phyloP scores from a whole-genome alignment of 2,329 filamentous ascomycete genomes.

The Colletotrichum spaethianum region DNA sequence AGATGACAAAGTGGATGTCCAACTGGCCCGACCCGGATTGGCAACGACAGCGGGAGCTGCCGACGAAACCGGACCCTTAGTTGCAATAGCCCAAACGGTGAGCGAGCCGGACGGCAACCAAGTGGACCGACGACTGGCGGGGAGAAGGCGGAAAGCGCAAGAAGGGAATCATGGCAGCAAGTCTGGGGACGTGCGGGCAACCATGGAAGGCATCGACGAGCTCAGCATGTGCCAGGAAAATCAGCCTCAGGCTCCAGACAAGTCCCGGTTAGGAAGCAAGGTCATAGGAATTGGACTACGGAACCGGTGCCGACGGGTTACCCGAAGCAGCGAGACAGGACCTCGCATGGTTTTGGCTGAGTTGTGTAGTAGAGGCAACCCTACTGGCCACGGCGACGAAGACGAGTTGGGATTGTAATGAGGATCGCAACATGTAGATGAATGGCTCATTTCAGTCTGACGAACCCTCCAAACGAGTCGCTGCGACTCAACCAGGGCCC shows the following conservation, averaged over 20 bases:
- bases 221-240: constrained; percentile 24
- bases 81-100: not conserved
- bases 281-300: not conserved
- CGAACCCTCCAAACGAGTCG: not conserved
- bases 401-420: constrained; percentile 36
- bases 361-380: constrained; percentile 1
- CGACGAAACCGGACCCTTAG: not conserved
- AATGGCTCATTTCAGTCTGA: constrained; percentile 3
- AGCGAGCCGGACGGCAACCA: constrained; percentile 1
- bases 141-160: constrained; percentile 7
- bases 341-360: constrained; percentile 17
- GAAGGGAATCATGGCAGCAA: not conserved
- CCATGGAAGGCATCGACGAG: constrained; percentile 22
- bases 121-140: constrained; percentile 1
- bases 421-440: constrained; percentile 25
- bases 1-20: not conserved
- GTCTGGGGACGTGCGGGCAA: not conserved
- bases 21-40: not conserved
- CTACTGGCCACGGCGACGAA: constrained; percentile 21
- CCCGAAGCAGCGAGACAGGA: constrained; percentile 19
- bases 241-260: not conserved
- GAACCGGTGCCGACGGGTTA: constrained; percentile 13
- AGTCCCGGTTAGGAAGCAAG: constrained; percentile 7
- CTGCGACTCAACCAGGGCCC: not conserved
- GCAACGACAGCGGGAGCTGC: not conserved